Percentiles rank a stretch among this genome's conserved stretches.
Conservation (phyloP, 2,329 filamentous ascomycete genomes). For the Lachnellula willkommii region DNA sequence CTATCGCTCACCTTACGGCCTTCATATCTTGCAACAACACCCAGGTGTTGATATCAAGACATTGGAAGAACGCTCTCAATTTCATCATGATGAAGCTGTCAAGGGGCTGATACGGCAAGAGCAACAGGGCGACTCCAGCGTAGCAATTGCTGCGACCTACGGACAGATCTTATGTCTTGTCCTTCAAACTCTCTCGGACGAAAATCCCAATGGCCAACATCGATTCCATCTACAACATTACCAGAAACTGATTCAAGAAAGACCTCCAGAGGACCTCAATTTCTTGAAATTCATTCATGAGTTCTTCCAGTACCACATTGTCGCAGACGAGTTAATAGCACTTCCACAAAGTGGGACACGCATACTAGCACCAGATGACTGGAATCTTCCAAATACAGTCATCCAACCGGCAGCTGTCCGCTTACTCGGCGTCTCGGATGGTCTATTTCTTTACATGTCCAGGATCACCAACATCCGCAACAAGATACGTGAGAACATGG, state of each 20-base stretch:
- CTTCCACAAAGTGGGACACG: conserved; percentile 33
- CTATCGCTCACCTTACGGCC: conserved; percentile 51
- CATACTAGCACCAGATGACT: conserved; percentile 19
- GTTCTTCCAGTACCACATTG: conserved; percentile 81
- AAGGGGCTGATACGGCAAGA: conserved; percentile 44
- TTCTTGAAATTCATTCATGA: conserved; percentile 68
- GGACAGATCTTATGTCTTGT: conserved; percentile 60
- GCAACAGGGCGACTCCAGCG: conserved; percentile 39
- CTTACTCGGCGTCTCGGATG: conserved; percentile 78
- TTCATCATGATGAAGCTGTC: conserved; percentile 52
- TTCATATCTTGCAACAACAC: conserved; percentile 47
- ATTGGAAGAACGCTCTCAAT: conserved; percentile 47
- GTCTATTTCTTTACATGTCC: conserved; percentile 71
- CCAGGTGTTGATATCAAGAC: conserved; percentile 42
- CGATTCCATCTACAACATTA: conserved; percentile 75
- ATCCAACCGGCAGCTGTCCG: conserved; percentile 32
- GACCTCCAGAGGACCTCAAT: conserved; percentile 57
- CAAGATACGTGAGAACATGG: conserved; percentile 63
- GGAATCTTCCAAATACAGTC: conserved; percentile 22
- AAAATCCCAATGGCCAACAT: conserved; percentile 61
- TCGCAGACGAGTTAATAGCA: conserved; percentile 57
- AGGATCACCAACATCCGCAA: conserved; percentile 75
- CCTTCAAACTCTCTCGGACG: conserved; percentile 53
- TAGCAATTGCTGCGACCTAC: conserved; percentile 49
- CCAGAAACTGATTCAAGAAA: conserved; percentile 61